Evolutionary conservation across 345 rosid species (phyloP).

Genomic region (Citrus reticulata): DNA sequence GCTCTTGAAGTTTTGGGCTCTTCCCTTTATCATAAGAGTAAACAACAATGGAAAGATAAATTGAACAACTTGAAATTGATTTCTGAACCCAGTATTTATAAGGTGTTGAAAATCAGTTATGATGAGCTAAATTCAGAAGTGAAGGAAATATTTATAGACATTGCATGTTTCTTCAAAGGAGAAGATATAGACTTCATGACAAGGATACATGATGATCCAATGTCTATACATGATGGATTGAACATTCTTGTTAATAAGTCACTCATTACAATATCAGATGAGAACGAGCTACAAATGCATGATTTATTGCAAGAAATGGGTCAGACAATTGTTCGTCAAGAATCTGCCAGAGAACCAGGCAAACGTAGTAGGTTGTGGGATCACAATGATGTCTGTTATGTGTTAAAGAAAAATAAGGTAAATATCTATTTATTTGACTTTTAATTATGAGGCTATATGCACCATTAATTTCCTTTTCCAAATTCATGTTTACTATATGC

Average conservation of each 20-base stretch:
- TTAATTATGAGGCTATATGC: neutral
- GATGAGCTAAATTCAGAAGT: neutral
- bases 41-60: too few relatives aligned
- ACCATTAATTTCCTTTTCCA: too few relatives aligned
- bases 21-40: too few relatives aligned
- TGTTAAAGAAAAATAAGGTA: neutral
- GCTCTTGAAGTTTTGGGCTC: neutral
- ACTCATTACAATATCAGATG: slow-evolving; percentile 19
- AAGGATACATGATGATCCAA: slow-evolving; percentile 13
- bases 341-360: neutral
- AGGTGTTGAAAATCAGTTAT: too few relatives aligned
- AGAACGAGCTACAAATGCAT: slow-evolving; percentile 27
- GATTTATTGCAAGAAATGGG: slow-evolving; percentile 36
- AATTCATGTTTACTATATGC: too few relatives aligned
- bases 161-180: slow-evolving; percentile 44
- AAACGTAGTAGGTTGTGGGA: slow-evolving; percentile 6
- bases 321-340: neutral
- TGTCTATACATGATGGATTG: neutral
- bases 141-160: slow-evolving; percentile 36
- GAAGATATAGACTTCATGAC: slow-evolving; percentile 11
- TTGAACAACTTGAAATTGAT: too few relatives aligned
- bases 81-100: too few relatives aligned
- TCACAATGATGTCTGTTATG: neutral
- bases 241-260: slow-evolving; percentile 24
- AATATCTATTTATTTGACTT: neutral